Evolutionary conservation across 2,329 filamentous ascomycete genomes (phyloP), one percentile per base, ranked within the genome.

Genomic region (Xylaria sp.): DNA sequence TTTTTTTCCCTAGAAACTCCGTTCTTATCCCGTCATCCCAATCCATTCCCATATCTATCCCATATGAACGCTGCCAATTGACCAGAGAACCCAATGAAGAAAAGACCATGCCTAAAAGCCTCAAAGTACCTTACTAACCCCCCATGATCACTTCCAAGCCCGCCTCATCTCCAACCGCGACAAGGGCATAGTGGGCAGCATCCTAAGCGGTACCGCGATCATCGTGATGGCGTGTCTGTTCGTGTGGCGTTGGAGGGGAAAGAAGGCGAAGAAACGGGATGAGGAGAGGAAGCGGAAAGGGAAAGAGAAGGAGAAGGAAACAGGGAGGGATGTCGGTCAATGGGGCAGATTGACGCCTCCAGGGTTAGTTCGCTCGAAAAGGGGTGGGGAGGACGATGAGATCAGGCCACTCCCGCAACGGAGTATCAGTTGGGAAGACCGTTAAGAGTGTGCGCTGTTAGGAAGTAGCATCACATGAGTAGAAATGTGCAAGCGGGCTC

Each of bases 121-220:
- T 31, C 13, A 15, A 15, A 41, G 43, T 7, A 20, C n/a, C n/a
- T 49, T 12, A 56, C 51, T 62, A 41, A 56, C 43, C 8, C 10
- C 43, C n/a, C n/a, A 13, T 15, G 9, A 8, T 36, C 18, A 5
- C 15, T 9, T 15, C 15, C 25, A 41, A 66, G 57, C 49, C 3
- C 33, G 31, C 12, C 6, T 31, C 13, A 66, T 66, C 36, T 66
- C 64, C 20, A n/a, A 20, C 23, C 64, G 64, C 36, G 64, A 66
- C 28, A 39, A 10, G n/a, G 8, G 8, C 3, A 66, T 66, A 3
- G 12, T 66, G 25, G n/a, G 48, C 18, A 31, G 25, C 23, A 18
- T 62, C 6, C 31, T 66, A 9, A 48, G 33, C 20, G 57, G 64
- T 5, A 39, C 41, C 1, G 64, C 41, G 18, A 12, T 54, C 5